Evolutionary conservation across 164 flowering plant species (phyloP).

Genomic region (Aristolochia californica): DNA sequence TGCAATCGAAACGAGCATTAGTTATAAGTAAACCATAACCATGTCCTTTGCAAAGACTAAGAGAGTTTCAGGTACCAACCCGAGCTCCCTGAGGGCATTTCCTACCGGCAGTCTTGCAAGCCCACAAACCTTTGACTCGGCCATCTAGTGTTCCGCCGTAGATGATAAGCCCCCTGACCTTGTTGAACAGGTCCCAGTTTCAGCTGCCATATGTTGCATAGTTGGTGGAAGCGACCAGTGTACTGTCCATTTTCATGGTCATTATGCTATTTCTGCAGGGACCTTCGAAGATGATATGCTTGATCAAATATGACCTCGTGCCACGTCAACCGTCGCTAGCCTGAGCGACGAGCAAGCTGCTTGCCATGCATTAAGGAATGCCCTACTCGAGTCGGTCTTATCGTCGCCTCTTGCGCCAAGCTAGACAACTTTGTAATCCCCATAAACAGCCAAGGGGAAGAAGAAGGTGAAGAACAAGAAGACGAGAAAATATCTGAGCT

Average conservation of each 20-base stretch:
- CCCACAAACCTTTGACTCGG: slow-evolving; percentile 36
- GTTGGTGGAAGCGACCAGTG: slow-evolving; percentile 20
- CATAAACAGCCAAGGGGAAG: not conserved
- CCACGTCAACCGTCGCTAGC: slow-evolving; percentile 16
- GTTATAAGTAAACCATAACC: too few species aligned
- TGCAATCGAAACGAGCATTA: too few species aligned
- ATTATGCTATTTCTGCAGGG: slow-evolving; percentile 10
- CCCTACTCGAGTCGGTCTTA: slow-evolving; percentile 14
- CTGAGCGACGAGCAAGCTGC: slow-evolving; percentile 18
- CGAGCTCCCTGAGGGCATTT: slow-evolving; percentile 17
- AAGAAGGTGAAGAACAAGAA: not conserved
- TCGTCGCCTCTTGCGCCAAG: slow-evolving; percentile 32
- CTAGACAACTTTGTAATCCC: slow-evolving; percentile 10
- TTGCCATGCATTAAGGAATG: slow-evolving; percentile 27
- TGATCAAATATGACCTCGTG: slow-evolving; percentile 20
- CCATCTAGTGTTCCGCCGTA: slow-evolving; percentile 51
- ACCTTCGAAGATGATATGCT: slow-evolving; percentile 9
- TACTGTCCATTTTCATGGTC: slow-evolving; percentile 17
- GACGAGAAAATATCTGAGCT: not conserved
- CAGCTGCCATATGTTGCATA: slow-evolving; percentile 16
- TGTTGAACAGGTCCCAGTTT: slow-evolving; percentile 37
- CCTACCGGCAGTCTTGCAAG: slow-evolving; percentile 18
- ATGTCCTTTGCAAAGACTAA: too few species aligned
- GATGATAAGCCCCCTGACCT: slow-evolving; percentile 19
- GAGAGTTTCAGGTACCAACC: too few species aligned